Evolutionary conservation across 2,329 filamentous ascomycete species (phyloP), one percentile per base, ranked within the genome.

Genomic region (Penicillium glabrum): DNA sequence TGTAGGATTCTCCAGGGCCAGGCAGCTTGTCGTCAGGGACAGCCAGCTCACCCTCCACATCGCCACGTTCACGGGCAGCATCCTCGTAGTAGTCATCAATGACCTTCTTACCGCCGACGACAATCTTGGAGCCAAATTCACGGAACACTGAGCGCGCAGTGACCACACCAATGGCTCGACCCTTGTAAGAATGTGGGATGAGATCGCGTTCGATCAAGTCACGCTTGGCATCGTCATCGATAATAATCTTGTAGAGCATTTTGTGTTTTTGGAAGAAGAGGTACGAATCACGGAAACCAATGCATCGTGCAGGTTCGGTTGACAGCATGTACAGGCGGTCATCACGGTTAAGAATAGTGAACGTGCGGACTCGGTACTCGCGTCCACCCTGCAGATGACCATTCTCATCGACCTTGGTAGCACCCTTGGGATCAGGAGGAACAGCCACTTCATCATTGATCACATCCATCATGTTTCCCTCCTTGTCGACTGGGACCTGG

Each of bases 211-310:
- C 91, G 70, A 99, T 99, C 79, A 99, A 85, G 75, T 98, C 93
- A 59, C 89, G 87, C 80, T 99, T 99, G 76, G 96, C 93, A n/a
- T 95, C 89, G 63, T 99, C 95, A 67, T 93, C 92, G 55, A 98
- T 91, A 68, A 99, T 96, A 69, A 99, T 96, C 80, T 99, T 99
- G 84, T 92, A 95, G 14, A 99, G 88, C 69, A 92, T 88, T 72
- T 90, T 90, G 77, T 99, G 95, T 77, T 98, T 99, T 62, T 95
- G 96, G 81, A 99, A 99, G 82, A 99, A 97, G 26, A 99, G 85
- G 71, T 99, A 99, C 62, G 93, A 97, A 80, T 99, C 95, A 65
- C 95, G 85, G 82, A 99, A 99, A 16, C 95, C 95, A 54, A 96
- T 93, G 69, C 95, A 98, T 63, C 95, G 89, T 24, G 95, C 95